Evolutionary conservation across 768 basidiomycete species (phyloP).

Genomic region (Kwoniella shandongensis): DNA sequence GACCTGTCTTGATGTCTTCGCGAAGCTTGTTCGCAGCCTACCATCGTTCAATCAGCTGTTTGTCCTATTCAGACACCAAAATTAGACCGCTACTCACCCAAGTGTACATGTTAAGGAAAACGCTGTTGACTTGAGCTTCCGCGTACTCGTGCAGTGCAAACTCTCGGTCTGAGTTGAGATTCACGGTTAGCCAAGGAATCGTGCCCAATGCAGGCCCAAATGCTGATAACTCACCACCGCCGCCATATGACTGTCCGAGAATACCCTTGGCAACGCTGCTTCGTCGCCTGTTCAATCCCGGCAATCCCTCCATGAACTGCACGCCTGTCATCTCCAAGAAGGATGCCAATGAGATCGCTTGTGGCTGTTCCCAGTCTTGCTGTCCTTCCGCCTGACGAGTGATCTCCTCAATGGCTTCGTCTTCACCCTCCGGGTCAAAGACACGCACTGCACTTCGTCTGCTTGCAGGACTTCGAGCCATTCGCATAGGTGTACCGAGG

Average conservation of each 20-base stretch:
- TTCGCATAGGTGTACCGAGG: constrained; percentile 17
- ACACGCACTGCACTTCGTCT: constrained; percentile 8
- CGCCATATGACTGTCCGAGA: constrained; percentile 30
- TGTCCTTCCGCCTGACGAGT: constrained; percentile 14
- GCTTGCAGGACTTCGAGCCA: constrained; percentile 11
- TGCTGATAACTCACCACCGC: constrained; percentile 13
- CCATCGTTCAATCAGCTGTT: background rate
- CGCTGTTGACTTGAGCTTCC: constrained; percentile 39
- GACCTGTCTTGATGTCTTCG: constrained; percentile 39
- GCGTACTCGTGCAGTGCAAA: constrained; percentile 48
- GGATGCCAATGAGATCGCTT: constrained; percentile 40
- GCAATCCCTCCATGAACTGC: constrained; percentile 51
- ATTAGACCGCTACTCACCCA: constrained; percentile 37
- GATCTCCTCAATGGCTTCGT: constrained; percentile 12
- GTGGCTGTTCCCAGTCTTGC: constrained; percentile 25
- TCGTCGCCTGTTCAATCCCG: constrained; percentile 41
- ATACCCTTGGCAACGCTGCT: constrained; percentile 48
- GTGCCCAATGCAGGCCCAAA: background rate
- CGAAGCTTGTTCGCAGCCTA: constrained; percentile 49
- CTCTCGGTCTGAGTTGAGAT: constrained; percentile 40
- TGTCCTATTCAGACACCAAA: background rate
- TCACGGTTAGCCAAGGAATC: background rate
- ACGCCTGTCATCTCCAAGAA: constrained; percentile 55
- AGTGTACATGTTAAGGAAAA: constrained; percentile 50
- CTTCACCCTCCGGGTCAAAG: constrained; percentile 6